Percentiles rank a stretch among this genome's conserved stretches.
Conservation (phyloP, 306 rosid genomes). For the Carpinus fangiana region DNA sequence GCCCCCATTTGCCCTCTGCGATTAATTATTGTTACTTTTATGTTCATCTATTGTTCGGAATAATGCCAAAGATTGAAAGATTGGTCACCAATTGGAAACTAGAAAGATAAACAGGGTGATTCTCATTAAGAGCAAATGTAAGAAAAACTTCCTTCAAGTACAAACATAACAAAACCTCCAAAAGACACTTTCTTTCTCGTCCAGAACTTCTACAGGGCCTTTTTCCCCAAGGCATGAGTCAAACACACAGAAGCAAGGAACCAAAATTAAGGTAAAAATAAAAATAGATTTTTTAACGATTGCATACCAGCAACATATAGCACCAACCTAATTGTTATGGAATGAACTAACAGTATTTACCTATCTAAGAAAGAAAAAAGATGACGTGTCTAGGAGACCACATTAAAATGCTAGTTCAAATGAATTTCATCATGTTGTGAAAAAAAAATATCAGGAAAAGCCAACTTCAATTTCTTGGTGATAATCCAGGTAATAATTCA, state of each 20-base stretch:
- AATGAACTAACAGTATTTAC: too few species aligned
- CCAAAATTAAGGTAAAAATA: too few species aligned
- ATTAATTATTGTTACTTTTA: conserved; percentile 9
- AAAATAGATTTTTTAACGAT: too few species aligned
- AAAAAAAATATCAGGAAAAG: too few species aligned
- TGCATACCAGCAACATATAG: too few species aligned
- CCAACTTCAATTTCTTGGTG: neutral
- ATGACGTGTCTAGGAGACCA: too few species aligned
- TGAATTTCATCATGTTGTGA: too few species aligned
- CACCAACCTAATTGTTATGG: too few species aligned
- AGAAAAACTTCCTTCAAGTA: neutral
- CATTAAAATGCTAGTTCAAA: too few species aligned
- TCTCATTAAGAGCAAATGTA: neutral
- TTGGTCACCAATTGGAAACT: neutral
- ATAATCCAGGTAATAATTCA: neutral
- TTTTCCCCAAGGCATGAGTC: neutral
- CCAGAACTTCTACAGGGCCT: too few species aligned
- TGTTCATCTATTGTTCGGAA: neutral
- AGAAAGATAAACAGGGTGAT: neutral
- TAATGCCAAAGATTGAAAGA: neutral
- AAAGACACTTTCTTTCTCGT: neutral
- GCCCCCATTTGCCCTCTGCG: conserved; percentile 59
- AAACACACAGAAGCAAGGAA: neutral
- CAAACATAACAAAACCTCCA: neutral
- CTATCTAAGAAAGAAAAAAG: too few species aligned